A percentile compares a stretch with the other conserved stretches of the same genome.
phyloP scores from a whole-genome alignment of 164 flowering plant genomes.

The Vitis rotundifolia region DNA sequence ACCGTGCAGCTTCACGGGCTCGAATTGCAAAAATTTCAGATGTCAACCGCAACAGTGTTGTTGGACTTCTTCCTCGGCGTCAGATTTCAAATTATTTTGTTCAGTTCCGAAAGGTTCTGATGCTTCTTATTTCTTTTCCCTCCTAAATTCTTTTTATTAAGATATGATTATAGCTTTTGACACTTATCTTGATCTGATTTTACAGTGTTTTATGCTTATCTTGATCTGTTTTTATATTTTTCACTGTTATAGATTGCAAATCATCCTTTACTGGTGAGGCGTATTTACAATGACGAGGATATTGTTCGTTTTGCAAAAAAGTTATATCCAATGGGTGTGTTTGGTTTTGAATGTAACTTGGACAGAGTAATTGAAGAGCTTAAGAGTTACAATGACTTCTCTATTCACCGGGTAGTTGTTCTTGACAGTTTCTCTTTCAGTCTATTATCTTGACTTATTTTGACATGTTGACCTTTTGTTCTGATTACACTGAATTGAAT shows the following conservation, averaged over 20 bases:
- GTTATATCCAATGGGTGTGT: conserved; percentile 80
- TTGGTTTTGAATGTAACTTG: conserved; percentile 86
- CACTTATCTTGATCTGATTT: neutral
- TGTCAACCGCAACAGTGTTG: conserved; percentile 22
- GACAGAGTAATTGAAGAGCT: conserved; percentile 86
- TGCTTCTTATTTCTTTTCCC: neutral
- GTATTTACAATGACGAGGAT: conserved; percentile 78
- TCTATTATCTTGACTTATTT: neutral
- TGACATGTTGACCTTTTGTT: neutral
- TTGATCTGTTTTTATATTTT: neutral
- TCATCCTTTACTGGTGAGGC: conserved; percentile 93
- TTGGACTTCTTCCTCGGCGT: conserved; percentile 63
- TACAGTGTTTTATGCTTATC: conserved; percentile 4
- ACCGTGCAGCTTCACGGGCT: conserved; percentile 75
- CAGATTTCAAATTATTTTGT: conserved; percentile 90
- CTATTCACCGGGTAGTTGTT: conserved; percentile 75
- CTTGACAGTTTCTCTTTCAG: neutral
- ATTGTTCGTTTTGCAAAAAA: conserved; percentile 71
- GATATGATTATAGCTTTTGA: neutral
- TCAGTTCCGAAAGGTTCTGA: conserved; percentile 84
- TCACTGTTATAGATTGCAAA: conserved; percentile 73
- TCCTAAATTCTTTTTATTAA: neutral
- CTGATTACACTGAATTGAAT: too few relatives aligned
- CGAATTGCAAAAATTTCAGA: conserved; percentile 51
- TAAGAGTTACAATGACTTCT: conserved; percentile 80